Base-by-base conservation (phyloP, 2,329 filamentous ascomycete species). In the Fusarium sp. region DNA sequence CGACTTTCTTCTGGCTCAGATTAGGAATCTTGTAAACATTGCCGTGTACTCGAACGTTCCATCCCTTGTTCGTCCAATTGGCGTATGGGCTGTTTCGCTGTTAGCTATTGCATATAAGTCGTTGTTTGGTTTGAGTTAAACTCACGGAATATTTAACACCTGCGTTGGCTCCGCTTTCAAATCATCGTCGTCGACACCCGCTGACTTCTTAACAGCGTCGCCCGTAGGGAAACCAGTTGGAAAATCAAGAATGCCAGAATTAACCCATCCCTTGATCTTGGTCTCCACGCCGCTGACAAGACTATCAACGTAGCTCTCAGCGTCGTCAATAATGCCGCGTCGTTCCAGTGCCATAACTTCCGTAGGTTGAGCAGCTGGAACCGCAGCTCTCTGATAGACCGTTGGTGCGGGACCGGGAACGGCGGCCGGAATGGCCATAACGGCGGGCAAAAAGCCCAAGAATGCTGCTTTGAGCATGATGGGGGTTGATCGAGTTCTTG, bases 21-120 rank as follows among this genome's bases (percentile, higher is more conserved):
- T 91, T 86, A 3, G 91, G 91, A 64, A 91, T 86, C 77, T 93
- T 94, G 83, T 90, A 94, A n/a, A 94, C 89, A 72, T 93, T 93
- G 69, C 91, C 92, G 68, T 91, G 91, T 65, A 94, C 87, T 27
- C 91, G 85, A 5, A 94, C 84, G 65, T 89, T 92, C 92, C 92
- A 94, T 33, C 90, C 90, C 58, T 88, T 78, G n/a, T 89, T 82
- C 2, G 91, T 94, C 88, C 90, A 94, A 67, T 94, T 94, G n/a
- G 84, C 91, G 68, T 91, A 91, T 13, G 82, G 81, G n/a, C 82
- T 84, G 50, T 51, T 10, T 45, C 36, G n/a, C 20, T 23, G 59
- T 55, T 40, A 63, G 27, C 4, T 40, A 15, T 9, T 14, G 9
- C 18, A 27, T 23, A 6, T 7, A 6, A 14, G 11, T 17, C 7